A percentile compares a stretch with the other conserved stretches of the same genome.
phyloP scores from a whole-genome alignment of 257 asterid species.

The Rubia yunnanensis region DNA sequence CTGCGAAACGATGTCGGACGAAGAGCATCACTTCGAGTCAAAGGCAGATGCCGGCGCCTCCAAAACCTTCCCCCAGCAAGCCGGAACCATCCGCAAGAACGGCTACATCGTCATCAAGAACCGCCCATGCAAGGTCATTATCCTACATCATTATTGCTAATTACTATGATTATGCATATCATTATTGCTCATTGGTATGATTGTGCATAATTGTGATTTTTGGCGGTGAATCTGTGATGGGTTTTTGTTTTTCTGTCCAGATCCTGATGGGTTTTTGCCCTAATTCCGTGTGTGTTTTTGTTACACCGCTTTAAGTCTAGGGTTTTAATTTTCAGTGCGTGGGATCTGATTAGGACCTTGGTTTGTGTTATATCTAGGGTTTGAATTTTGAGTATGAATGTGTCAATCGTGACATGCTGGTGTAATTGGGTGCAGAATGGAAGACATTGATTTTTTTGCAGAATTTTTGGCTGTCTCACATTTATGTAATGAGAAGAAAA shows the following conservation, averaged over 20 bases:
- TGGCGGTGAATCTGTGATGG: slow-evolving; percentile 10
- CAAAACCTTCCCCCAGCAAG: slow-evolving; percentile 76
- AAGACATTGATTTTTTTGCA: background rate
- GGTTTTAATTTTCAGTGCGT: background rate
- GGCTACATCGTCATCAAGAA: slow-evolving; percentile 69
- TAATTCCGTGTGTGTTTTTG: background rate
- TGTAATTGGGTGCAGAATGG: background rate
- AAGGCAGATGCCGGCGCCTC: slow-evolving; percentile 80
- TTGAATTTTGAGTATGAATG: background rate
- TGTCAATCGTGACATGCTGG: background rate
- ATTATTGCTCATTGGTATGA: background rate
- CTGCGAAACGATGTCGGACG: slow-evolving; percentile 58
- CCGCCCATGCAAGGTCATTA: slow-evolving; percentile 69
- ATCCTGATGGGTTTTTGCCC: slow-evolving; percentile 13
- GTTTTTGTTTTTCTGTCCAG: slow-evolving; percentile 10
- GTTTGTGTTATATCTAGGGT: background rate
- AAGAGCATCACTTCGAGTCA: slow-evolving; percentile 72
- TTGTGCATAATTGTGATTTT: too few species aligned
- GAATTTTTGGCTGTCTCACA: background rate
- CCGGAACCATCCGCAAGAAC: slow-evolving; percentile 73
- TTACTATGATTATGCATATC: too few species aligned
- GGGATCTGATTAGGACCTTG: background rate
- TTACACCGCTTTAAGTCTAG: background rate
- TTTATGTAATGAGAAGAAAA: background rate
- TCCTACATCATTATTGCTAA: background rate